Evolutionary conservation across 441 rosid species (phyloP), one percentile per base, ranked within the genome.

Genomic region (Caryocar brasiliense): DNA sequence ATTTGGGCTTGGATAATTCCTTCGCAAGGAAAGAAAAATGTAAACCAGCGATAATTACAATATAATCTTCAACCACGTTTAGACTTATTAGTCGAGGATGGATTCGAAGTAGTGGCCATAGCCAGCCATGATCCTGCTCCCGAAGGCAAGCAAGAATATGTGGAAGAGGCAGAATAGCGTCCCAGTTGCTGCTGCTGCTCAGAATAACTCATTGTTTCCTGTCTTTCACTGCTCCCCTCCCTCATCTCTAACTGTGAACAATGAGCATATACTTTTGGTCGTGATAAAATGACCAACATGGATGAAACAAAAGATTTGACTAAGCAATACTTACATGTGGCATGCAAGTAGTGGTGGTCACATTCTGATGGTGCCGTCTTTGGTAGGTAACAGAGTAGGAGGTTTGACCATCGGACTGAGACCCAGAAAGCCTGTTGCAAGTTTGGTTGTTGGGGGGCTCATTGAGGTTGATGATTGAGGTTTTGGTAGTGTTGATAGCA

Each of bases 391-490:
- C 58, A 12, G 73, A 58, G 23, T 48, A 34, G 9, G 61, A 55
- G 53, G 32, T 21, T 30, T 56, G 73, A 52, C 29, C 61, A 20
- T 34, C 62, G 39, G 24, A 37, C n/a, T 52, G 63, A 30, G 61
- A 30, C 56, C 54, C 65, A 8, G 18, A 25, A 21, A 36, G 20
- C 4, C 29, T 38, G 34, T 22, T 30, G 10, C 65, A 47, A 41
- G 35, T 53, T 51, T 56, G 79, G 39, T 32, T 42, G 24, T n/a
- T 54, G 37, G 78, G 81, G 27, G 54, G 43, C 33, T 75, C 84
- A 40, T 82, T 80, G 45, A 79, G 87, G 68, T 81, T 78, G 43
- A 63, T 60, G 34, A 62, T 25, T 52, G 61, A 41, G 42, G 42
- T 43, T 45, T 38, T 56, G 36, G 33, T 17, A 18, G 28, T 34